Evolutionary conservation across 306 rosid species (phyloP), one percentile per base, ranked within the genome.

Genomic region (Vigna reflexopilosa): DNA sequence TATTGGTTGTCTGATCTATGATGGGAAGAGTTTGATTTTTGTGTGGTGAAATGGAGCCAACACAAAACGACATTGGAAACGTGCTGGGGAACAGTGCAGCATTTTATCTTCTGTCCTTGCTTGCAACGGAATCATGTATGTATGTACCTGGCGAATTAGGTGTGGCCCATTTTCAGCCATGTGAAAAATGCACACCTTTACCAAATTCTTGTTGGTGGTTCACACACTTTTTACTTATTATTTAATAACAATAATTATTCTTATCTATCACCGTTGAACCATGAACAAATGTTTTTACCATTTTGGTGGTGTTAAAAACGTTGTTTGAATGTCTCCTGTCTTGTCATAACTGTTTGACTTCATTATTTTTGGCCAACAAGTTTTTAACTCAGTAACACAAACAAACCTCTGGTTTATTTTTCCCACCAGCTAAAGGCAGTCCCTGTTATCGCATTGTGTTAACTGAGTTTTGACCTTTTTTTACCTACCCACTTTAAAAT

Each of bases 181-280:
- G 87, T 80, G 85, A 80, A 71, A 84, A 76, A 71, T 76, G 84
- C 59, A 36, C 12, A 28, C 40, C 13, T 50, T 13, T 11, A 4
- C 14, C 15, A 32, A 10, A 15, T 55, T 26, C 42, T 15, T 28
- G 61, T 20, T 64, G 20, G 80, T 72, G 51, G 58, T 71, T 48
- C 5, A 34, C 14, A 65, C 15, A 15, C 4, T 36, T 34, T 70
- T 15, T 42, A 8, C 0, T 9, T 42, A 42, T 42, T 42, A 42
- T 9, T 42, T 42, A 9, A 42, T 42, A 42, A 9, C 10, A 42
- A 6, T 36, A 42, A 40, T 8, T 40, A 9, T 40, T 40, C 0
- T 40, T 40, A 40, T 40, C 9, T 40, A 40, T 40, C 9, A 9
- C 13, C 2, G 47, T 42, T 40, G 11, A 40, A 40, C 0, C 45